phyloP scores from a whole-genome alignment of 345 rosid species.

The Eucalyptus albens region DNA sequence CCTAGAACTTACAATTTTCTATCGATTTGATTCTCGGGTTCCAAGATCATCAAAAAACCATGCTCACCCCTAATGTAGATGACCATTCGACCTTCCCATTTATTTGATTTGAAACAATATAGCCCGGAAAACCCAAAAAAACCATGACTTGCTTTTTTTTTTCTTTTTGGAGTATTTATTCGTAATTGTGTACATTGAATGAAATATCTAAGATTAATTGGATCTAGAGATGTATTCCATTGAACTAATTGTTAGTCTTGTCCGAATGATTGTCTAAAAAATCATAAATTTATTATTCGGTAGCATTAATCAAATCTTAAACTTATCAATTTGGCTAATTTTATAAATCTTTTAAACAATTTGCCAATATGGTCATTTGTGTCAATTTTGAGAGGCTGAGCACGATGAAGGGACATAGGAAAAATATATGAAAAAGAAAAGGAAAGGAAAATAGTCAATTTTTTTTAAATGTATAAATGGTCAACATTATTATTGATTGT shows the following conservation, averaged over 20 bases:
- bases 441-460: too few relatives aligned
- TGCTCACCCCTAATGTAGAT: not conserved
- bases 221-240: not conserved
- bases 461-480: too few relatives aligned
- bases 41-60: too few relatives aligned
- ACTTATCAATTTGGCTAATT: not conserved
- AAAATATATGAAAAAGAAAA: too few relatives aligned
- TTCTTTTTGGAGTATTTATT: too few relatives aligned
- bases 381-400: too few relatives aligned
- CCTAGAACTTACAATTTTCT: too few relatives aligned
- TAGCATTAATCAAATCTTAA: too few relatives aligned
- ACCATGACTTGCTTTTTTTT: not conserved
- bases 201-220: not conserved
- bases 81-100: not conserved
- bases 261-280: not conserved
- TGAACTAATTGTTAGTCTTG: too few relatives aligned
- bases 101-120: not conserved
- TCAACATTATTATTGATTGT: fast-evolving
- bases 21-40: too few relatives aligned
- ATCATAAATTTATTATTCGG: not conserved
- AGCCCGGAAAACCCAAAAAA: not conserved
- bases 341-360: not conserved
- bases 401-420: too few relatives aligned
- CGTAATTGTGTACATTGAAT: not conserved
- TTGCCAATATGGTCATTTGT: not conserved